Evolutionary conservation across 2,329 filamentous ascomycete genomes (phyloP).

Genomic region (Pleomassaria siparia): DNA sequence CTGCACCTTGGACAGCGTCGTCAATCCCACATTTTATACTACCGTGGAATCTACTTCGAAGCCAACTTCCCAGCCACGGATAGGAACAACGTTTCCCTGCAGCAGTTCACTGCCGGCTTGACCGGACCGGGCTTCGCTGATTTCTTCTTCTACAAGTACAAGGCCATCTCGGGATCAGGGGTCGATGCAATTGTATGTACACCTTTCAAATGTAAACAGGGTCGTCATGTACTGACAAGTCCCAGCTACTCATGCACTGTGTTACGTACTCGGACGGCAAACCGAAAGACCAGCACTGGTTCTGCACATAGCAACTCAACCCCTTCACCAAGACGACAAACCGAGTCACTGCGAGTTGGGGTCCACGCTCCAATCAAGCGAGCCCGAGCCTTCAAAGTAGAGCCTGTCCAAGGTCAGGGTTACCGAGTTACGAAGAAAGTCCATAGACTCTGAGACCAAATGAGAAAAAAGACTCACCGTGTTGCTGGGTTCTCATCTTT

Average conservation of each 20-base stretch:
- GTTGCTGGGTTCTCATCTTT: too few species aligned
- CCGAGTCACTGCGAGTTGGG: conserved; percentile 9
- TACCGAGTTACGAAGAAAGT: neutral
- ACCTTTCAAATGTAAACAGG: neutral
- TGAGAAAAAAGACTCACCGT: too few species aligned
- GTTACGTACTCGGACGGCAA: conserved; percentile 11
- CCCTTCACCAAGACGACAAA: conserved; percentile 8
- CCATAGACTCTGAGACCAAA: conserved; percentile 8
- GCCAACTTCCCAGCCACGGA: conserved; percentile 6
- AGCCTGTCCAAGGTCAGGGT: too few species aligned
- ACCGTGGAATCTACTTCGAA: conserved; percentile 10
- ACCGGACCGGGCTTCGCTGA: conserved; percentile 11
- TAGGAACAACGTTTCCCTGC: conserved; percentile 1
- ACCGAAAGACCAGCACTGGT: conserved; percentile 8
- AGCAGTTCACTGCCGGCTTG: conserved; percentile 6
- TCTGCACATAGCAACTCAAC: conserved; percentile 10
- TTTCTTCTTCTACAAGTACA: conserved; percentile 10
- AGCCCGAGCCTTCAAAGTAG: too few species aligned
- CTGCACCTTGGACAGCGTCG: conserved; percentile 14
- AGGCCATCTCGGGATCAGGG: conserved; percentile 8
- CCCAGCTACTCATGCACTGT: conserved; percentile 7
- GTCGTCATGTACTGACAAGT: neutral
- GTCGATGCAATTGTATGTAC: conserved; percentile 9
- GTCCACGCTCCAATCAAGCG: neutral
- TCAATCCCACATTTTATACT: conserved; percentile 13